Percentiles rank a stretch among this genome's conserved stretches.
These are phyloP conservation scores for Agaricus blazei DNA, from an alignment of 768 basidiomycete species.

Conservation along the genomic window DNA sequence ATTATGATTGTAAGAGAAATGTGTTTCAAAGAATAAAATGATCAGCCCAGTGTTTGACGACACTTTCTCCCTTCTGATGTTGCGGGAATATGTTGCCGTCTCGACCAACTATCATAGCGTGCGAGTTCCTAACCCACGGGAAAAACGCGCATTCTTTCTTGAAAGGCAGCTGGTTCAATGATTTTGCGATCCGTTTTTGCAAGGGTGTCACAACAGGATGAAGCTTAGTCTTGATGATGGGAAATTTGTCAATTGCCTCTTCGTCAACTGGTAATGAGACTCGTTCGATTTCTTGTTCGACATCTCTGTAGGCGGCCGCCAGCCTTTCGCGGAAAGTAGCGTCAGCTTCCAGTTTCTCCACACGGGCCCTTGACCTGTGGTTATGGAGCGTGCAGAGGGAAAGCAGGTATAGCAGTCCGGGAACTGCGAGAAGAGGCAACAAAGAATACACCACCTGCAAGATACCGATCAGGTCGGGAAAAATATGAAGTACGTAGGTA, in stretches of 20 bases:
- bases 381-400: constrained; percentile 55
- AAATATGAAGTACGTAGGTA: background rate
- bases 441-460: constrained; percentile 45
- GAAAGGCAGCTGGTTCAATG: constrained; percentile 66
- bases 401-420: constrained; percentile 47
- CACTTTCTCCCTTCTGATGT: constrained; percentile 58
- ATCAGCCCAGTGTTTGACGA: constrained; percentile 70
- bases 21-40: constrained; percentile 35
- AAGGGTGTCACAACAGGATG: constrained; percentile 47
- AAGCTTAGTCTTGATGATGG: constrained; percentile 17
- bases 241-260: constrained; percentile 18
- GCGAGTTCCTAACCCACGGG: constrained; percentile 52
- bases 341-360: constrained; percentile 59
- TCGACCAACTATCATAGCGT: constrained; percentile 67
- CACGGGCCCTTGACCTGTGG: constrained; percentile 56
- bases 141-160: constrained; percentile 72
- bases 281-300: constrained; percentile 64
- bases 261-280: constrained; percentile 41
- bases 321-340: constrained; percentile 40
- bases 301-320: constrained; percentile 45
- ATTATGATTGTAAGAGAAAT: background rate
- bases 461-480: background rate
- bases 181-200: constrained; percentile 52
- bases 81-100: constrained; percentile 55
- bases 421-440: constrained; percentile 64